These are phyloP conservation scores for Cryptococcus floricola DNA, from an alignment of 1,284 basidiomycete species.

Conservation along the genomic window DNA sequence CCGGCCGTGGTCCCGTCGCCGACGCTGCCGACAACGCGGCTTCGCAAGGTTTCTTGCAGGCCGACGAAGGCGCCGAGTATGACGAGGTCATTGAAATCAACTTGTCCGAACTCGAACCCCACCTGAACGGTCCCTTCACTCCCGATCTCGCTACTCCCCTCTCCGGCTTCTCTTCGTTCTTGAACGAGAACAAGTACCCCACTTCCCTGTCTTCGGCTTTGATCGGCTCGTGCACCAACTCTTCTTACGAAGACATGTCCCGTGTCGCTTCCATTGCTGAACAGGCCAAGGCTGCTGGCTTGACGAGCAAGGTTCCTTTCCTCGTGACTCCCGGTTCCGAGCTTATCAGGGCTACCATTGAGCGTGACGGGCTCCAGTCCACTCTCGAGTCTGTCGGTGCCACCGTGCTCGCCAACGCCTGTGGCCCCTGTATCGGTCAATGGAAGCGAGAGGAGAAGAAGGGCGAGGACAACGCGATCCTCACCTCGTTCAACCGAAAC, in stretches of 20 bases:
- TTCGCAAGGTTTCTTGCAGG: conserved; percentile 66
- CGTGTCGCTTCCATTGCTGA: conserved; percentile 90
- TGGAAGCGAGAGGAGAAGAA: conserved; percentile 99
- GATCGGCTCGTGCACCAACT: conserved; percentile 99
- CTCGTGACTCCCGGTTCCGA: conserved; percentile 98
- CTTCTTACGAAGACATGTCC: conserved; percentile 99
- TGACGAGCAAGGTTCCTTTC: conserved; percentile 76
- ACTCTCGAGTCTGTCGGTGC: conserved; percentile 84
- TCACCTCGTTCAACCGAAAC: conserved; percentile 92
- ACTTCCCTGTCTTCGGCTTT: conserved; percentile 79
- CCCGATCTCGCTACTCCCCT: conserved; percentile 93
- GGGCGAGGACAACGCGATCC: conserved; percentile 84
- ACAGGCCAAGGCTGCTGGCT: conserved; percentile 60
- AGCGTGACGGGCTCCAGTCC: conserved; percentile 88
- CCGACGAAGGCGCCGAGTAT: conserved; percentile 90
- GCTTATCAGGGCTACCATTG: conserved; percentile 96
- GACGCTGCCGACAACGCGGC: conserved; percentile 83
- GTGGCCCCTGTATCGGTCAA: conserved; percentile 98
- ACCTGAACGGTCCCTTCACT: conserved; percentile 99
- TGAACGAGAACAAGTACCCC: conserved; percentile 83
- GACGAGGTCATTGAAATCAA: conserved; percentile 94
- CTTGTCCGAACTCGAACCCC: conserved; percentile 88
- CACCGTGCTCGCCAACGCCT: conserved; percentile 94
- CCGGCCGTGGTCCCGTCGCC: conserved; percentile 83
- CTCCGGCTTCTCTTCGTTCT: conserved; percentile 85